Evolutionary conservation across 176 grass and related monocot species (phyloP).

Genomic region (Saccharum officinarum): DNA sequence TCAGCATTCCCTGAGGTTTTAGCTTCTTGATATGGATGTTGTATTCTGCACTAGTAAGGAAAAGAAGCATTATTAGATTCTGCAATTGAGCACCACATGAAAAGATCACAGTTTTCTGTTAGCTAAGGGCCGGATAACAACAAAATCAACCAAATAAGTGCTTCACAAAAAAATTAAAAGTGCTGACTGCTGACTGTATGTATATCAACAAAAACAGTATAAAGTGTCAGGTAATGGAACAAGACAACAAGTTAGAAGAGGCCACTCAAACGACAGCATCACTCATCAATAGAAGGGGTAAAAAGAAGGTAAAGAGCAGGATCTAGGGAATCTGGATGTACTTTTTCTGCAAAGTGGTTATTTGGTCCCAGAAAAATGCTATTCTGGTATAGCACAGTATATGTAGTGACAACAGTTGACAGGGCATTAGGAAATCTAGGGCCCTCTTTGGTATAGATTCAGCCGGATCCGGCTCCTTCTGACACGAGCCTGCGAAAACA

Average conservation of each 20-base stretch:
- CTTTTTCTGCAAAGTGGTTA: background rate
- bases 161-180: background rate
- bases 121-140: background rate
- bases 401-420: background rate
- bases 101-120: background rate
- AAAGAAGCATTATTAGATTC: background rate
- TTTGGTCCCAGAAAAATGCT: background rate
- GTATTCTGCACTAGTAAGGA: constrained; percentile 9
- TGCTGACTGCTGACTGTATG: background rate
- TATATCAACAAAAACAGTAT: background rate
- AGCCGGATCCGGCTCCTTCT: no score
- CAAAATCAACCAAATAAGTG: background rate
- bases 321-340: background rate
- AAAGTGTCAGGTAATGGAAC: background rate
- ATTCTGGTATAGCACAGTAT: background rate
- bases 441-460: no score
- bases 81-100: background rate
- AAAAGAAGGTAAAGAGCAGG: background rate
- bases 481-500: no score
- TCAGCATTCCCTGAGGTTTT: constrained; percentile 78
- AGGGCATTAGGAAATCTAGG: background rate
- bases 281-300: background rate
- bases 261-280: background rate
- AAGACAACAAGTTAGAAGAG: background rate
- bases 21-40: background rate